A percentile compares a stretch with the other conserved stretches of the same genome.
Conservation (phyloP, 2,329 filamentous ascomycete species). For the Lecanicillium sp. region DNA sequence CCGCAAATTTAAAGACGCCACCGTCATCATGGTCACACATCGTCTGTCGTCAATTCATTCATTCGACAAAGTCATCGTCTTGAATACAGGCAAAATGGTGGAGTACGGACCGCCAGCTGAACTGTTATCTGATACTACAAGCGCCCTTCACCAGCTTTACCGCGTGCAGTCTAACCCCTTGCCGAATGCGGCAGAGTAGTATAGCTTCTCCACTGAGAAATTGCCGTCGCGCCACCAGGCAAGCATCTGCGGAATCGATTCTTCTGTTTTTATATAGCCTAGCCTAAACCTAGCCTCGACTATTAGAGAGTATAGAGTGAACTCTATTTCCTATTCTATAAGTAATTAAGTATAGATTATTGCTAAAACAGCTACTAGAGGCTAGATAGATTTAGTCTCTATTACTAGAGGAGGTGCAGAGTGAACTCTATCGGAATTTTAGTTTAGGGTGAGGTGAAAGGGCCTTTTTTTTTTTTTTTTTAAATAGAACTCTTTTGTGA, state of each 20-base stretch:
- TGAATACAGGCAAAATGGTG: conserved; percentile 4
- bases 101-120: conserved; percentile 7
- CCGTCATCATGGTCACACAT: conserved; percentile 7
- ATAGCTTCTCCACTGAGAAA: conserved; percentile 1
- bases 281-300: no score
- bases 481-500: no score
- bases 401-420: no score
- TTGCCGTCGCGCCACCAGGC: no score
- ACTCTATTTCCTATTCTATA: no score
- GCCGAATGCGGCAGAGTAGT: conserved; percentile 2
- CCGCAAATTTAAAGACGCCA: conserved; percentile 3
- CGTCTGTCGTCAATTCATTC: conserved; percentile 1
- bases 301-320: no score
- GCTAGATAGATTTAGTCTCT: no score
- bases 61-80: conserved; percentile 3
- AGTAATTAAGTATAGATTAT: no score
- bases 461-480: no score
- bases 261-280: background rate
- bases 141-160: conserved; percentile 5
- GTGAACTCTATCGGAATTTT: no score
- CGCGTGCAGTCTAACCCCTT: conserved; percentile 2
- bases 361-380: no score
- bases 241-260: background rate
- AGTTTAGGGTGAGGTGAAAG: no score
- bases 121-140: conserved; percentile 6